Base-by-base conservation (phyloP, 169 alveolate species). In the Prorocentrum cordatum region DNA sequence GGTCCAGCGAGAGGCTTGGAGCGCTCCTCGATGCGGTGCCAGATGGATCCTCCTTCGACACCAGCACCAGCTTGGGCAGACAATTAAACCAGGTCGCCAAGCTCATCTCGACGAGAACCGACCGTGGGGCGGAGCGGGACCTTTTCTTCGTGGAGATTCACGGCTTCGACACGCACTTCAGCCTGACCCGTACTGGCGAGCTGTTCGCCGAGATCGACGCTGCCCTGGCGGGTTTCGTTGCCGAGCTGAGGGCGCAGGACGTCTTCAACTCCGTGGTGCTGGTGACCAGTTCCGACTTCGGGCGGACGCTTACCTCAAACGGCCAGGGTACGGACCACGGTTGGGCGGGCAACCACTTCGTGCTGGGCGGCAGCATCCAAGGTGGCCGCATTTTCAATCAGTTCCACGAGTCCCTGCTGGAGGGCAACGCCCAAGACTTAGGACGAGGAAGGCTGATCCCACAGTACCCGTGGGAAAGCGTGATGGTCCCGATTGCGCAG, bases 361-460 rank as follows among this genome's bases (percentile, higher is more conserved):
- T 79, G 26, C 47, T 66, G 20, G 88, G 88, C 16, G 88, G 88
- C 32, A 50, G 88, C 64, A 79, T 79, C 38, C 26, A 79, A 18
- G 88, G 88, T 59, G 88, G 88, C 38, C 38, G 39, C 62, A 66
- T 80, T 50, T 77, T 77, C 62, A 77, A 79, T 39, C 20, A 42
- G 9, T 79, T 59, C 24, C 88, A 73, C 26, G 3, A 24, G 3
- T 79, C 88, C 26, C 50, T 79, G 42, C 88, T 79, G 22, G 68
- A 62, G 20, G 88, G 88, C 5, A 47, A 33, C 32, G 88, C 20
- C 42, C 88, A 79, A 32, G 77, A 79, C 33, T 68, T 58, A 6
- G 85, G 85, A 0, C 85, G 85, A 36, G 85, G 85, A 24, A 50
- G 85, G 1, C 61, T 73, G 85, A 73, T 73, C 39, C 85, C 85